A percentile compares a stretch with the other conserved stretches of the same genome.
These are phyloP conservation scores for Neopestalotiopsis sp. DNA, from an alignment of 2,329 filamentous ascomycete species.

Conservation along the genomic window DNA sequence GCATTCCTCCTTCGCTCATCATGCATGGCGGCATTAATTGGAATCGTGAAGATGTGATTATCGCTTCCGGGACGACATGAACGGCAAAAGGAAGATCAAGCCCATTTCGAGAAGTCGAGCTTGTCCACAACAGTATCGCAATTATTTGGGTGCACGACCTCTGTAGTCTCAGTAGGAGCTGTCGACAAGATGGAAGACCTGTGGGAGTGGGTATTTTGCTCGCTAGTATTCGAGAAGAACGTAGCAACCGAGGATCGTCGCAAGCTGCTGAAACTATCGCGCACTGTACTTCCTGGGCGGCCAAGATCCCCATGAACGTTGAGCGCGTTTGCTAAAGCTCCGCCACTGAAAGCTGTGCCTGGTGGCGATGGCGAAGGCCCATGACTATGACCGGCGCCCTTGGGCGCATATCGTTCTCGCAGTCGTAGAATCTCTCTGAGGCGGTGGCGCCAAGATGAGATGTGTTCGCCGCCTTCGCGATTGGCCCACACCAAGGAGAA, in stretches of 20 bases:
- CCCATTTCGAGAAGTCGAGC: constrained; percentile 57
- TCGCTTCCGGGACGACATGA: neutral
- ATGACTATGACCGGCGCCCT: constrained; percentile 32
- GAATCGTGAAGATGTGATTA: neutral
- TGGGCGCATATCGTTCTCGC: constrained; percentile 68
- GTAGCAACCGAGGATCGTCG: constrained; percentile 69
- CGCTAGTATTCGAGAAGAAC: constrained; percentile 63
- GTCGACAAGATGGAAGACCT: constrained; percentile 63
- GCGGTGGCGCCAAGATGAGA: constrained; percentile 88
- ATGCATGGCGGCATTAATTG: neutral
- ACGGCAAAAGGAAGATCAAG: constrained; percentile 29
- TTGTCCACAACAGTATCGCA: constrained; percentile 49
- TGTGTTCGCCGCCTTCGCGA: constrained; percentile 77
- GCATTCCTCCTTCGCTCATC: constrained; percentile 8
- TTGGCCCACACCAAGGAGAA: constrained; percentile 91
- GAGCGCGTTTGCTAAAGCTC: constrained; percentile 37
- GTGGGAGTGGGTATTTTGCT: constrained; percentile 57
- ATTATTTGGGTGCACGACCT: constrained; percentile 42
- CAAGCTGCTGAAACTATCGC: constrained; percentile 66
- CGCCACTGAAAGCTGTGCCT: constrained; percentile 38
- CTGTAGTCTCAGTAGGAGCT: constrained; percentile 59
- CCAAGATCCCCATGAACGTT: constrained; percentile 38
- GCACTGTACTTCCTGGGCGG: constrained; percentile 53
- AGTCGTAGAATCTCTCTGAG: constrained; percentile 84
- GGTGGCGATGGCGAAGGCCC: constrained; percentile 34